phyloP scores from a whole-genome alignment of 805 yeast species.

The Kuraishia ogatae region DNA sequence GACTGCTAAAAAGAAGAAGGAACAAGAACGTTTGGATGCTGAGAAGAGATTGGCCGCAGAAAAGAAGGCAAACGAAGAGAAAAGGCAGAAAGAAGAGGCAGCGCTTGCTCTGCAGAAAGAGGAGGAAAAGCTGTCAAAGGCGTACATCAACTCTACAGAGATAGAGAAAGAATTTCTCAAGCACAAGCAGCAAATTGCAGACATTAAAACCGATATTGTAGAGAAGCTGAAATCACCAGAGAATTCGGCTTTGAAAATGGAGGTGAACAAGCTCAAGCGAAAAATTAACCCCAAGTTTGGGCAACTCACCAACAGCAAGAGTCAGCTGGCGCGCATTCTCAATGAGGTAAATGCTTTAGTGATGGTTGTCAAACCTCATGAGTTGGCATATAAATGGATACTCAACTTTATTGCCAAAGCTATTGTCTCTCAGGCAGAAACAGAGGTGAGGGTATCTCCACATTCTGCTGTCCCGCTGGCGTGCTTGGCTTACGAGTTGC shows the following conservation, averaged over 20 bases:
- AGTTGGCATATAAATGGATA: constrained; percentile 60
- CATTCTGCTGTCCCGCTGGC: constrained; percentile 77
- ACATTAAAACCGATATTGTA: constrained; percentile 54
- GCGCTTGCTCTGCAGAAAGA: constrained; percentile 7
- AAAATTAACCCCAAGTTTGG: constrained; percentile 86
- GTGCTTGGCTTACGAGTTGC: constrained; percentile 44
- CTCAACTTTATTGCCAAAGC: constrained; percentile 81
- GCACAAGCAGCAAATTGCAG: constrained; percentile 41
- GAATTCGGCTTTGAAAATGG: constrained; percentile 31
- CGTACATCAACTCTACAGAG: constrained; percentile 21
- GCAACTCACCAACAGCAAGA: constrained; percentile 67
- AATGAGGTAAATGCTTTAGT: constrained; percentile 44
- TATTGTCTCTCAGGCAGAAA: constrained; percentile 83
- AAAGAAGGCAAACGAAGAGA: constrained; percentile 15
- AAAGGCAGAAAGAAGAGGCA: constrained; percentile 14
- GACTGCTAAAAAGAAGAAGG: constrained; percentile 10
- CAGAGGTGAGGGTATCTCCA: constrained; percentile 78
- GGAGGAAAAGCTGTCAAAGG: constrained; percentile 12
- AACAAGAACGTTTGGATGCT: constrained; percentile 16
- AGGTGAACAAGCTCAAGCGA: constrained; percentile 57
- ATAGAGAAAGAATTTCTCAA: constrained; percentile 36
- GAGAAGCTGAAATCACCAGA: constrained; percentile 36
- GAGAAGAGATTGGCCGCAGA: constrained; percentile 11
- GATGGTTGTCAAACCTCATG: constrained; percentile 33
- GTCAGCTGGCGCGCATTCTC: constrained; percentile 47